phyloP scores from a whole-genome alignment of 116 monocot species.

The Trichopus zeylanicus region DNA sequence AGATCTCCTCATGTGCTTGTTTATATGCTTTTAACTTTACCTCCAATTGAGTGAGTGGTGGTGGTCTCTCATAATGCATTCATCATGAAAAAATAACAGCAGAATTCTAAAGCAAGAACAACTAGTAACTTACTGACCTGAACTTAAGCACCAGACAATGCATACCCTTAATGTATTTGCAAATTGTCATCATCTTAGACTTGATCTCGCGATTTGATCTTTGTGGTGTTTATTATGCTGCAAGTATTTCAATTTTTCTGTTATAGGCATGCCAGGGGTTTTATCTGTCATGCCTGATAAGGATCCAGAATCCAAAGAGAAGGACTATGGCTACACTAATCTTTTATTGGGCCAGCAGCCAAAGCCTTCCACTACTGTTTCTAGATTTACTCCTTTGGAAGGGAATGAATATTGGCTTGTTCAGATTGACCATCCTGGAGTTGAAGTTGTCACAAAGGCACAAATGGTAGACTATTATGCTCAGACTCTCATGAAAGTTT shows the following conservation, averaged over 20 bases:
- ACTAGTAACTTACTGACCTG: too few species aligned
- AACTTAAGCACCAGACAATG: too few species aligned
- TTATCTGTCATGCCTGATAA: constrained; percentile 58
- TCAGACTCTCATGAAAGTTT: constrained; percentile 58
- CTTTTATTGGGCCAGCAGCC: constrained; percentile 9
- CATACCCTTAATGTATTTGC: neutral
- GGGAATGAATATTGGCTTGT: constrained; percentile 60
- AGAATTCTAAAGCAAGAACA: too few species aligned
- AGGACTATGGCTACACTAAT: constrained; percentile 25
- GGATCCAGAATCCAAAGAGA: constrained; percentile 16
- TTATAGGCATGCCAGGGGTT: constrained; percentile 55
- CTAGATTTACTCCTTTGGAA: constrained; percentile 25
- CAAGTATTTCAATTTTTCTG: neutral
- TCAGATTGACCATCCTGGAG: constrained; percentile 66
- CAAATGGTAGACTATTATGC: constrained; percentile 87
- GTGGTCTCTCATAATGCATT: too few species aligned
- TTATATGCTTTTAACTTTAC: too few species aligned
- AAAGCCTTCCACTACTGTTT: constrained; percentile 9
- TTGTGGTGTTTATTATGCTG: neutral
- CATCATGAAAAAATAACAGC: too few species aligned
- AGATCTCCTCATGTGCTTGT: too few species aligned
- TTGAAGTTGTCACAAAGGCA: constrained; percentile 84
- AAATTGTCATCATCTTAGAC: neutral
- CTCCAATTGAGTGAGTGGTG: too few species aligned
- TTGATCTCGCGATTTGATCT: neutral